A percentile compares a stretch with the other conserved stretches of the same genome.
These are phyloP conservation scores for Aurifilum marmelostoma DNA, from an alignment of 2,329 filamentous ascomycete species.

Conservation along the genomic window DNA sequence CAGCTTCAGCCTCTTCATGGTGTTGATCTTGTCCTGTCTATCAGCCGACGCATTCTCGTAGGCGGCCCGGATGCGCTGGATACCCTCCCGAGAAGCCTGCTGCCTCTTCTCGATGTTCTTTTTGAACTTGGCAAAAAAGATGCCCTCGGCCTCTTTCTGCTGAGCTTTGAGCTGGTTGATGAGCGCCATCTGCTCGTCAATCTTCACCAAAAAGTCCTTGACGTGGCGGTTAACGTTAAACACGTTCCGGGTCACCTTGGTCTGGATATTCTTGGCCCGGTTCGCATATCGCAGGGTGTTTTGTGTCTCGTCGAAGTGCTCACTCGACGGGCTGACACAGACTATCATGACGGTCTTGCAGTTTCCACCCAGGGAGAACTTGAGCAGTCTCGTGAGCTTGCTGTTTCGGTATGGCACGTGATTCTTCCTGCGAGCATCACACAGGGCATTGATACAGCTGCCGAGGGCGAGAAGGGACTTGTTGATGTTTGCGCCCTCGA, in stretches of 20 bases:
- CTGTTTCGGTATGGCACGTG: constrained; percentile 98
- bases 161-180: constrained; percentile 95
- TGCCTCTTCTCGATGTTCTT: constrained; percentile 90
- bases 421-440: constrained; percentile 86
- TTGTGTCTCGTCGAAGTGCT: constrained; percentile 97
- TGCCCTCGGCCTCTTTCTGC: constrained; percentile 83
- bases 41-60: constrained; percentile 81
- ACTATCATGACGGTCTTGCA: constrained; percentile 99
- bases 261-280: constrained; percentile 98
- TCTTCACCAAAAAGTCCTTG: constrained; percentile 99
- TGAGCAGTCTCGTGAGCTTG: constrained; percentile 91
- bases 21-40: constrained; percentile 75
- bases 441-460: constrained; percentile 97
- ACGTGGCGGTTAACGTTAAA: constrained; percentile 99
- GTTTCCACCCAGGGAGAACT: constrained; percentile 96
- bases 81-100: constrained; percentile 72
- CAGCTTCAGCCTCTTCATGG: constrained; percentile 80
- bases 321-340: constrained; percentile 93
- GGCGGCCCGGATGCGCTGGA: constrained; percentile 77
- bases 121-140: constrained; percentile 84
- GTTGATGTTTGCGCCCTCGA: constrained; percentile 99
- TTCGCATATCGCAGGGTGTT: constrained; percentile 98
- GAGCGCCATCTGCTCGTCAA: constrained; percentile 95
- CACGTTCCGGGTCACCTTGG: constrained; percentile 97
- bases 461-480: constrained; percentile 93